phyloP scores from a whole-genome alignment of 139 green algal genomes.

The Gonium pectorale region DNA sequence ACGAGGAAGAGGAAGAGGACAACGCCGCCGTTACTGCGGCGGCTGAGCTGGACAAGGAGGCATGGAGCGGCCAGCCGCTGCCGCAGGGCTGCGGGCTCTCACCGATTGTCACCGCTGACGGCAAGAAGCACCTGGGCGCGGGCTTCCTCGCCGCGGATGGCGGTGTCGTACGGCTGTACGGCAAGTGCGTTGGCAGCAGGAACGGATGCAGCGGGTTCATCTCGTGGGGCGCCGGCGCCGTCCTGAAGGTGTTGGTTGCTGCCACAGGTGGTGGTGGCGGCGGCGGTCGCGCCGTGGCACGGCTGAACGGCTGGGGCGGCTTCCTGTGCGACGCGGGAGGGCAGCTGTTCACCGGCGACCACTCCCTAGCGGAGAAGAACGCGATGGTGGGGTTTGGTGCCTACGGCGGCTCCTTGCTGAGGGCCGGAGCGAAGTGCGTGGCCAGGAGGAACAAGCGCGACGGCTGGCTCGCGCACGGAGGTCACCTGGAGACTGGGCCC shows the following conservation, averaged over 20 bases:
- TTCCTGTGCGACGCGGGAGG: background rate
- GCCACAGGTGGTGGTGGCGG: too few relatives aligned
- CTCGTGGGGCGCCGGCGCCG: background rate
- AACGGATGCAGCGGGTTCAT: background rate
- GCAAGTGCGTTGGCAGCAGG: background rate
- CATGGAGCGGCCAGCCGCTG: too few relatives aligned
- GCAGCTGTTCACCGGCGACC: background rate
- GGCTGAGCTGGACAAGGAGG: too few relatives aligned
- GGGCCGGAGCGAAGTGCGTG: background rate
- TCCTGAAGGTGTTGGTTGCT: background rate
- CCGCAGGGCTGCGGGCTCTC: too few relatives aligned
- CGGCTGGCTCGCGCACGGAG: background rate
- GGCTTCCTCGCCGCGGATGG: background rate
- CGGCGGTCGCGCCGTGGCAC: background rate
- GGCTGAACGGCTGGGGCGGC: background rate
- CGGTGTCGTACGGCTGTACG: background rate
- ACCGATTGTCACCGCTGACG: background rate
- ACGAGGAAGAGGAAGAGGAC: too few relatives aligned
- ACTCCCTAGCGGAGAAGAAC: background rate
- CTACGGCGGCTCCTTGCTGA: background rate
- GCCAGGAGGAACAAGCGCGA: background rate
- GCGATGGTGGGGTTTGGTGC: background rate
- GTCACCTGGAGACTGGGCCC: background rate
- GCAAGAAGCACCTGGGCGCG: background rate
- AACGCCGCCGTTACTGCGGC: too few relatives aligned